Conservation (phyloP, 371 early-diverging fungal genomes). For the Actinomucor elegans region DNA sequence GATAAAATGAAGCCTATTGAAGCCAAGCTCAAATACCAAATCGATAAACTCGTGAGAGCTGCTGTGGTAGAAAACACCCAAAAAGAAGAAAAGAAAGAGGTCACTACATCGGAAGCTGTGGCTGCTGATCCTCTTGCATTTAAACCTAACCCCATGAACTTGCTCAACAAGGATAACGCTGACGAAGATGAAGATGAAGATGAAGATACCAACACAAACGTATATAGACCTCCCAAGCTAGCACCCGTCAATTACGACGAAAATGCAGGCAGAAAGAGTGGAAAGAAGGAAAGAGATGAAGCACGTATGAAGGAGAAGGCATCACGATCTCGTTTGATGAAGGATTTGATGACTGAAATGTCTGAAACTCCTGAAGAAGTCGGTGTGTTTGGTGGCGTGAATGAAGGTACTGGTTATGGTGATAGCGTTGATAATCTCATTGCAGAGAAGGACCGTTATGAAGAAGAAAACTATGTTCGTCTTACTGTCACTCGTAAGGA, state of each 20-base stretch:
- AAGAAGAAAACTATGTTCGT: constrained; percentile 91
- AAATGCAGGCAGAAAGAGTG: constrained; percentile 40
- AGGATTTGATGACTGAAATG: constrained; percentile 83
- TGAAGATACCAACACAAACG: constrained; percentile 18
- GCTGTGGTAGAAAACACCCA: constrained; percentile 52
- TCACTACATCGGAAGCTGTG: constrained; percentile 24
- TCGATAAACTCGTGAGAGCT: constrained; percentile 90
- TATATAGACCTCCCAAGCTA: constrained; percentile 88
- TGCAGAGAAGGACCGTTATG: constrained; percentile 74
- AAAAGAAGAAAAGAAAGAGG: constrained; percentile 16
- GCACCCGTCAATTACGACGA: constrained; percentile 90
- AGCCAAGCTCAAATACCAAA: constrained; percentile 92
- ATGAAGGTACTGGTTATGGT: constrained; percentile 55
- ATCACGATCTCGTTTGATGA: constrained; percentile 83
- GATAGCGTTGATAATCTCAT: constrained; percentile 56
- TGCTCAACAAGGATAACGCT: constrained; percentile 50
- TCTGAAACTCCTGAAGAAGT: constrained; percentile 87
- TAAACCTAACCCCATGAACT: constrained; percentile 82
- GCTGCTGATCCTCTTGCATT: constrained; percentile 78
- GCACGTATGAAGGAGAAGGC: constrained; percentile 71
- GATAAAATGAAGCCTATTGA: constrained; percentile 95
- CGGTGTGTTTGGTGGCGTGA: constrained; percentile 67
- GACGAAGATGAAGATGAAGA: constrained; percentile 47
- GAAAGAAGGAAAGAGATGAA: constrained; percentile 64
- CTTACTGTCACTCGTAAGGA: constrained; percentile 77